These are phyloP conservation scores for Narthecium ossifragum DNA, from an alignment of 106 monocot genomes.

Conservation along the genomic window DNA sequence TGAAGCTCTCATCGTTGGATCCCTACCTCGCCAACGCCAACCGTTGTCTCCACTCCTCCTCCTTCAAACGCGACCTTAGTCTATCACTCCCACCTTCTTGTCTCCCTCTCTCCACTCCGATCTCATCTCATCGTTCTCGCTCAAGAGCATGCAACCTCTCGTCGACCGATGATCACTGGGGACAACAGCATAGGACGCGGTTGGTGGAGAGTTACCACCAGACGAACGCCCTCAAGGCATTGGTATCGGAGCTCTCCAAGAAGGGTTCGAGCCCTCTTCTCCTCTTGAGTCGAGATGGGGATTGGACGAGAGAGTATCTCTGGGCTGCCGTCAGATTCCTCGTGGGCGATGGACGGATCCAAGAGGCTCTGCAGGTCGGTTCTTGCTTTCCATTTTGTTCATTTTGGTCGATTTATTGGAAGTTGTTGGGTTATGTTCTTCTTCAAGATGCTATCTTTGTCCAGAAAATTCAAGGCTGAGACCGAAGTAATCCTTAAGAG, in stretches of 20 bases:
- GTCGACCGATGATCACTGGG: neutral
- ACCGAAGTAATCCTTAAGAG: too few species aligned
- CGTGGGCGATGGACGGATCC: conserved; percentile 7
- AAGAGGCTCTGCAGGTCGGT: conserved; percentile 35
- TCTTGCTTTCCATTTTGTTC: neutral
- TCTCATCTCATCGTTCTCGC: neutral
- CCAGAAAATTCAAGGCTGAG: too few species aligned
- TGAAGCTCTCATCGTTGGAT: too few species aligned
- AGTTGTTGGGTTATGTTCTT: neutral
- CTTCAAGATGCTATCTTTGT: neutral
- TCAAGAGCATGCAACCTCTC: neutral
- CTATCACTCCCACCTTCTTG: neutral
- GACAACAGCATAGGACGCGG: conserved; percentile 27
- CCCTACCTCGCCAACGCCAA: too few species aligned
- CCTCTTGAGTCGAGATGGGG: conserved; percentile 36
- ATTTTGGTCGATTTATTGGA: neutral
- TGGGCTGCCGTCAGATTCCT: conserved; percentile 45
- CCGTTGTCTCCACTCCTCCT: too few species aligned
- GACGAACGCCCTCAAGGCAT: conserved; percentile 19
- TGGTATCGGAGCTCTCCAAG: conserved; percentile 29
- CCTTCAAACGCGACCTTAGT: too few species aligned
- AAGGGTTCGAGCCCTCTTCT: conserved; percentile 19
- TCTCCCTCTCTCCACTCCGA: neutral
- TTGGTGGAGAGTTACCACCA: conserved; percentile 51
- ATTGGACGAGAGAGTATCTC: conserved; percentile 40